Conservation (phyloP, 441 rosid genomes). For the Biscutella laevigata region DNA sequence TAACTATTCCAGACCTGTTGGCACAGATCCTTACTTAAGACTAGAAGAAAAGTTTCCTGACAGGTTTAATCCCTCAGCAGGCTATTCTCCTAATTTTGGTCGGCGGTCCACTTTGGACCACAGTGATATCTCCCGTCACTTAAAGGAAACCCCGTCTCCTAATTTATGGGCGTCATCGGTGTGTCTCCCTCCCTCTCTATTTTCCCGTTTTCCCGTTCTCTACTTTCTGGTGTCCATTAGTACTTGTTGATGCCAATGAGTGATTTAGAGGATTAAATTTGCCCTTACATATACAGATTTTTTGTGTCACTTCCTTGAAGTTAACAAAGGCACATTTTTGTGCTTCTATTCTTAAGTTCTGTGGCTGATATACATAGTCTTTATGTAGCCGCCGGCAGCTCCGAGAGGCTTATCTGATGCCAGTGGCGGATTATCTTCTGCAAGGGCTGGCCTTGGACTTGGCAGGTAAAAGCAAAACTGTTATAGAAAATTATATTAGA, state of each 20-base stretch:
- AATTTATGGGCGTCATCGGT: slow-evolving; percentile 68
- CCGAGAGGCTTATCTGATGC: slow-evolving; percentile 38
- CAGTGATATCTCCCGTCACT: slow-evolving; percentile 36
- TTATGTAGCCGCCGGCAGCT: slow-evolving; percentile 42
- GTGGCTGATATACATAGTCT: slow-evolving; percentile 14
- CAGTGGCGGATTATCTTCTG: slow-evolving; percentile 45
- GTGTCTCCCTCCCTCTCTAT: slow-evolving; percentile 20
- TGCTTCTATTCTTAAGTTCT: background rate
- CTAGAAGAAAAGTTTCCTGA: slow-evolving; percentile 38
- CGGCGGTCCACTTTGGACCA: slow-evolving; percentile 38
- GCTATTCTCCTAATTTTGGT: slow-evolving; percentile 37
- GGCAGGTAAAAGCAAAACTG: slow-evolving; percentile 49
- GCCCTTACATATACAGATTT: background rate
- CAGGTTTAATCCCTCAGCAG: slow-evolving; percentile 34
- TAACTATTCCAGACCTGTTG: slow-evolving; percentile 24
- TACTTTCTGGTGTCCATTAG: background rate
- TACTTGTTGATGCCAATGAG: slow-evolving; percentile 5
- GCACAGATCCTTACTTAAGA: slow-evolving; percentile 45
- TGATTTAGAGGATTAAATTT: background rate
- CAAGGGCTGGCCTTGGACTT: slow-evolving; percentile 48
- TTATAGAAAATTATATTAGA: background rate
- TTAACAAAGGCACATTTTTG: too few relatives aligned
- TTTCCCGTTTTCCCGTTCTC: background rate
- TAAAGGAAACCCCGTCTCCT: slow-evolving; percentile 46
- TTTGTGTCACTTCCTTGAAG: too few relatives aligned